These are phyloP conservation scores for Aspergillus saccharolyticus DNA, from an alignment of 495 filamentous ascomycete genomes.

Conservation along the genomic window DNA sequence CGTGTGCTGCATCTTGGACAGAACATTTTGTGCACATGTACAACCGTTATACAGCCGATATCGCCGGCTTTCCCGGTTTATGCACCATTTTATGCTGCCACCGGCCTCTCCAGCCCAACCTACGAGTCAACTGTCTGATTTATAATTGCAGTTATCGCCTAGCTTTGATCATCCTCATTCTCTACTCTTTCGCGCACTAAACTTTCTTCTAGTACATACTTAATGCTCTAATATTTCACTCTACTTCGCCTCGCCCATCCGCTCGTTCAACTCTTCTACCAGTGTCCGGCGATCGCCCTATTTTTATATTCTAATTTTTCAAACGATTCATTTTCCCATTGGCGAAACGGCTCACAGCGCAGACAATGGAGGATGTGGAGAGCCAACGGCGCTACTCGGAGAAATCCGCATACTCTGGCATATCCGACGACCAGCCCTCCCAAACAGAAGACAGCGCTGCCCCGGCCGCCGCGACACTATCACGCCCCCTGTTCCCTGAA, in stretches of 20 bases:
- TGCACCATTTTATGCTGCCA: neutral
- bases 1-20: neutral
- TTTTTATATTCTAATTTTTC: neutral
- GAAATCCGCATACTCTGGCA: neutral
- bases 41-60: neutral
- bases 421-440: neutral
- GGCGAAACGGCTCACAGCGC: neutral
- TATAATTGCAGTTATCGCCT: neutral
- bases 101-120: neutral
- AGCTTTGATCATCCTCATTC: neutral
- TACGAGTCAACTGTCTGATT: neutral
- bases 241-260: neutral
- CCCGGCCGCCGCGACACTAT: neutral
- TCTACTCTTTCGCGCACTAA: neutral
- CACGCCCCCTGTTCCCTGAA: conserved; percentile 14
- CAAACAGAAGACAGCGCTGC: neutral
- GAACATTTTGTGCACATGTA: neutral
- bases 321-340: neutral
- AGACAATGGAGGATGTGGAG: neutral
- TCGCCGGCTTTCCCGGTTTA: neutral
- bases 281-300: neutral
- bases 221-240: neutral
- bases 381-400: neutral
- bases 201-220: neutral
- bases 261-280: neutral